Percentiles rank a stretch among this genome's conserved stretches.
Conservation (phyloP, 257 asterid genomes). For the Lycium ferocissimum region DNA sequence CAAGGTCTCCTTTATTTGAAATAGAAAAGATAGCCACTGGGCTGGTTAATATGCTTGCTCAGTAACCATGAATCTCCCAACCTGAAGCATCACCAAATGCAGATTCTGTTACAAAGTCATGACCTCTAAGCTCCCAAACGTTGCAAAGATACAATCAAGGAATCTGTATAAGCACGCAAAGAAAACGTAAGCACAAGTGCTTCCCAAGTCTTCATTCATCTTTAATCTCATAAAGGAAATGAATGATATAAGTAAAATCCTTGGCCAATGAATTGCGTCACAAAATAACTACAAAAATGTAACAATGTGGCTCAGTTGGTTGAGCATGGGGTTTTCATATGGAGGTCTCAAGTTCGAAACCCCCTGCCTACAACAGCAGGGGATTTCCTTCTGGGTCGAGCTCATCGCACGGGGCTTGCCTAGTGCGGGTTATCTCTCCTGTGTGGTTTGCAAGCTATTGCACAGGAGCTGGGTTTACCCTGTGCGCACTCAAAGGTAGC, state of each 20-base stretch:
- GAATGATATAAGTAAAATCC: neutral
- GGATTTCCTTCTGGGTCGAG: no score
- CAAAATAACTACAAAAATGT: neutral
- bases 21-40: neutral
- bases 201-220: neutral
- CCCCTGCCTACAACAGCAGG: no score
- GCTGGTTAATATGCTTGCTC: constrained; percentile 12
- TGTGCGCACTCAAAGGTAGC: no score
- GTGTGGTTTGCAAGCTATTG: no score
- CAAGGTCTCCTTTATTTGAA: constrained; percentile 3
- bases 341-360: no score
- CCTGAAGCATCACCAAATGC: constrained; percentile 6
- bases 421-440: no score
- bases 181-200: neutral
- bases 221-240: neutral
- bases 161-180: neutral
- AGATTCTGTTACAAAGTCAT: constrained; percentile 15
- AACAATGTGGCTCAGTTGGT: neutral
- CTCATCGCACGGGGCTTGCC: no score
- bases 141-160: neutral
- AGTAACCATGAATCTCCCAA: neutral
- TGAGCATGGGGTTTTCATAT: no score
- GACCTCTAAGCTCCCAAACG: neutral
- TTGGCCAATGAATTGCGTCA: neutral
- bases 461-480: no score